phyloP scores from a whole-genome alignment of 768 basidiomycete genomes.

The Phanerodontia chrysosporium region DNA sequence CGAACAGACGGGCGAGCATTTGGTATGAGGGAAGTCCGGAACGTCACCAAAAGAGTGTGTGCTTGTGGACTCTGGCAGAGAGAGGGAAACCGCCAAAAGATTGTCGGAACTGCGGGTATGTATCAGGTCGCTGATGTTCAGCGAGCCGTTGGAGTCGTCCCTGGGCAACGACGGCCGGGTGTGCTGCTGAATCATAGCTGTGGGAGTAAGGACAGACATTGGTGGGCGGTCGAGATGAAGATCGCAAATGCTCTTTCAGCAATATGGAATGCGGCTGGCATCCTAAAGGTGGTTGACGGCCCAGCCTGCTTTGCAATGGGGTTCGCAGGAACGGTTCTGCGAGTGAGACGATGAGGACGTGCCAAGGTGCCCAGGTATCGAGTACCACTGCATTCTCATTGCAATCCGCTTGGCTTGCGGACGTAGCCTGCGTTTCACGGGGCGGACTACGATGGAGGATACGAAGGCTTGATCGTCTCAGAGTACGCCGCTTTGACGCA shows the following conservation, averaged over 20 bases:
- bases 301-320: background rate
- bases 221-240: background rate
- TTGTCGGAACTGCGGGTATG: background rate
- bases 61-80: slow-evolving; percentile 13
- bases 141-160: background rate
- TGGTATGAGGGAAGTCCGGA: slow-evolving; percentile 13
- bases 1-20: slow-evolving; percentile 14
- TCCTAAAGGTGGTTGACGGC: background rate
- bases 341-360: background rate
- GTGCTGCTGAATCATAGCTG: background rate
- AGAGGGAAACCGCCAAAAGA: slow-evolving; percentile 21
- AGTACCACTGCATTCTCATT: background rate
- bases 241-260: background rate
- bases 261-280: background rate
- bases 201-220: background rate
- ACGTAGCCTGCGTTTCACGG: background rate
- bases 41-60: slow-evolving; percentile 20
- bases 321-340: no score
- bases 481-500: background rate
- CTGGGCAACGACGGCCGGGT: background rate
- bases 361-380: background rate
- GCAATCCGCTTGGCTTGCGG: background rate
- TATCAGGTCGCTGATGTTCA: background rate
- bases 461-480: background rate
- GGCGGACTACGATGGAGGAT: background rate